Evolutionary conservation across 169 alveolate species (phyloP).

Genomic region (Babesia caballi): DNA sequence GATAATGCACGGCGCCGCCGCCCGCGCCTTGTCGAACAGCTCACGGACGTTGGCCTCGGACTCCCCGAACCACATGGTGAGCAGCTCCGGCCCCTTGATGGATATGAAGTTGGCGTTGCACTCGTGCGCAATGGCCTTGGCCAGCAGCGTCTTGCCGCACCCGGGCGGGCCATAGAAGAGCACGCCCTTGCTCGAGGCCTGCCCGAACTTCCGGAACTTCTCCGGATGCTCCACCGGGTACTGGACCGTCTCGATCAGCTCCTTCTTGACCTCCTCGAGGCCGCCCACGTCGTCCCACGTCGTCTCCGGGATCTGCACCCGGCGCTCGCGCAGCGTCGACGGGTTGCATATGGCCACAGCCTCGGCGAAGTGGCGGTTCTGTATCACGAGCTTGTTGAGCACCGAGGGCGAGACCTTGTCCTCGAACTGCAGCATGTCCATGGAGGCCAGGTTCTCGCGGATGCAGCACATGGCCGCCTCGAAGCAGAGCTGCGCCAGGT

Average conservation of each 20-base stretch:
- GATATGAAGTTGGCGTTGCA: slow-evolving; percentile 84
- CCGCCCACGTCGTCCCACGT: slow-evolving; percentile 94
- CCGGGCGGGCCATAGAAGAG: slow-evolving; percentile 92
- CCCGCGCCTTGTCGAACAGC: slow-evolving; percentile 78
- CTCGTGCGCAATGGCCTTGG: slow-evolving; percentile 89
- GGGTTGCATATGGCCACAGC: slow-evolving; percentile 89
- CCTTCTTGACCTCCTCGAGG: slow-evolving; percentile 82
- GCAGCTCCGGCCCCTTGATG: slow-evolving; percentile 81
- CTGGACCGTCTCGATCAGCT: slow-evolving; percentile 78
- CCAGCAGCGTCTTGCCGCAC: slow-evolving; percentile 93
- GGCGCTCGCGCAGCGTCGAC: slow-evolving; percentile 89
- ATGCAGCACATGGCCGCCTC: slow-evolving; percentile 86
- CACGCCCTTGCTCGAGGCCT: slow-evolving; percentile 81
- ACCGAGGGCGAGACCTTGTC: slow-evolving; percentile 66
- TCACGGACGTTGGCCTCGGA: slow-evolving; percentile 80
- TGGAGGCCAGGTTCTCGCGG: slow-evolving; percentile 62
- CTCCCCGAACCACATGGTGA: slow-evolving; percentile 82
- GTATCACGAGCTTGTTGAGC: slow-evolving; percentile 65
- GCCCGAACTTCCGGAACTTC: slow-evolving; percentile 77
- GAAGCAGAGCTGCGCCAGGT: slow-evolving; percentile 83
- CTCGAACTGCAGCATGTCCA: slow-evolving; percentile 50
- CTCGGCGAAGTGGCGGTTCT: slow-evolving; percentile 79
- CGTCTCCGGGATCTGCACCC: slow-evolving; percentile 90
- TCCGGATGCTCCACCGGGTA: slow-evolving; percentile 80
- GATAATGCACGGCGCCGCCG: slow-evolving; percentile 88